Conservation (phyloP, 2,329 filamentous ascomycete species). For the Graphilbum fragrans region DNA sequence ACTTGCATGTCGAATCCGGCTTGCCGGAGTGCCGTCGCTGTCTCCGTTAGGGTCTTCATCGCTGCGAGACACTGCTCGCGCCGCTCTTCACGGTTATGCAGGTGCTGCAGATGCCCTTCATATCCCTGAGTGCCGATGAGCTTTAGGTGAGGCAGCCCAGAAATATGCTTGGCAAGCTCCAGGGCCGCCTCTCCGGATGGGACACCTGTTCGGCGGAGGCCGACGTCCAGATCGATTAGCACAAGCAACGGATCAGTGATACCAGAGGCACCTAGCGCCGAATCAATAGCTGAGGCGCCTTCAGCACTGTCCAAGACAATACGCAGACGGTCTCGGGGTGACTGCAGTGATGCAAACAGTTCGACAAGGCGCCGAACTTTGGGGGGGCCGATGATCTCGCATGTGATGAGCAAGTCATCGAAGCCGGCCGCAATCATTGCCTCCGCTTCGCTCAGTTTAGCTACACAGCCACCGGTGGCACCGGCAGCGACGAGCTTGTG, state of each 20-base stretch:
- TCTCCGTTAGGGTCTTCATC: slow-evolving; percentile 29
- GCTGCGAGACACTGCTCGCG: slow-evolving; percentile 28
- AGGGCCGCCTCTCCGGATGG: slow-evolving; percentile 24
- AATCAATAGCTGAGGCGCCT: slow-evolving; percentile 31
- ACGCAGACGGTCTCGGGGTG: slow-evolving; percentile 14
- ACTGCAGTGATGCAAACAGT: slow-evolving; percentile 22
- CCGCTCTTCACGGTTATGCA: slow-evolving; percentile 29
- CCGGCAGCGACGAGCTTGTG: slow-evolving; percentile 29
- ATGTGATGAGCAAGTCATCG: slow-evolving; percentile 37
- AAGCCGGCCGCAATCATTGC: slow-evolving; percentile 29
- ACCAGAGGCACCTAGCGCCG: slow-evolving; percentile 22
- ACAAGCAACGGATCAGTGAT: slow-evolving; percentile 25
- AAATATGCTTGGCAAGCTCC: slow-evolving; percentile 26
- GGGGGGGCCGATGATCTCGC: slow-evolving; percentile 32
- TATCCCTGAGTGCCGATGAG: slow-evolving; percentile 39
- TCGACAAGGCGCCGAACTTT: slow-evolving; percentile 34
- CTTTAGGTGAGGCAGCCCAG: slow-evolving; percentile 21
- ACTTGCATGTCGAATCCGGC: slow-evolving; percentile 32
- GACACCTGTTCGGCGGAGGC: slow-evolving; percentile 35
- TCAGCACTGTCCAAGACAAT: slow-evolving; percentile 35
- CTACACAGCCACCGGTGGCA: slow-evolving; percentile 37
- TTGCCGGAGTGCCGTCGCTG: slow-evolving; percentile 26
- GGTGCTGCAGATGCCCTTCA: slow-evolving; percentile 39
- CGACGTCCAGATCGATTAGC: slow-evolving; percentile 37
- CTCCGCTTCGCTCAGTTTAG: slow-evolving; percentile 36